phyloP scores from a whole-genome alignment of 805 yeast species.

The Ogataea ganodermae region DNA sequence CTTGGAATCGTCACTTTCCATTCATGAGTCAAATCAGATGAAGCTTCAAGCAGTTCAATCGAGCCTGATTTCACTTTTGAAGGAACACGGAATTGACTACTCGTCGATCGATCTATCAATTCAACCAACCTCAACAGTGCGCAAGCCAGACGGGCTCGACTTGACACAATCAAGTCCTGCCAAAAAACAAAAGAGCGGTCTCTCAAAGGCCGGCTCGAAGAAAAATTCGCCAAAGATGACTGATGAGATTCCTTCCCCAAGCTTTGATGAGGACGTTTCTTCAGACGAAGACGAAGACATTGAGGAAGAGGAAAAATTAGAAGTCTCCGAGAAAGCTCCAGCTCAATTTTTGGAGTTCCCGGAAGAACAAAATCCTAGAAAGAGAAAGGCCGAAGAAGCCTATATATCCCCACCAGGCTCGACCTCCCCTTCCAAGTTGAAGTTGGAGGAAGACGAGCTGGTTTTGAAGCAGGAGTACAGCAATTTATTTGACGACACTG shows the following conservation, averaged over 20 bases:
- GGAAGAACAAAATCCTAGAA: conserved; percentile 13
- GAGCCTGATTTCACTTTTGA: conserved; percentile 20
- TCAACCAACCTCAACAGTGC: conserved; percentile 16
- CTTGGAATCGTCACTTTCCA: conserved; percentile 36
- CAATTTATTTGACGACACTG: conserved; percentile 30
- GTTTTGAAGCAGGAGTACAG: conserved; percentile 31
- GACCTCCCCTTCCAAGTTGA: conserved; percentile 34
- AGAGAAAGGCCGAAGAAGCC: conserved; percentile 22
- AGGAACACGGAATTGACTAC: conserved; percentile 20
- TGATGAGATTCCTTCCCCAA: conserved; percentile 27
- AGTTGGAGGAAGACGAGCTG: conserved; percentile 29
- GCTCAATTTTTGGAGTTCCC: background rate
- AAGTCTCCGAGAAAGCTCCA: conserved; percentile 7
- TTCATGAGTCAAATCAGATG: conserved; percentile 19
- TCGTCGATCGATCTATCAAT: conserved; percentile 18
- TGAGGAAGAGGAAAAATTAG: conserved; percentile 18
- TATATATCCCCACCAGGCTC: conserved; percentile 35
- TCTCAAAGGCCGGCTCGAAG: conserved; percentile 10
- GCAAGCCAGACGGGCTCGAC: conserved; percentile 33
- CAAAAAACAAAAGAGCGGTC: conserved; percentile 22
- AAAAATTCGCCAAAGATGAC: conserved; percentile 8
- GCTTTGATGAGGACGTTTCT: conserved; percentile 25
- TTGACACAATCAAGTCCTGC: conserved; percentile 22
- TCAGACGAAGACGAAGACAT: conserved; percentile 26
- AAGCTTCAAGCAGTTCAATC: conserved; percentile 18